phyloP scores from a whole-genome alignment of 2,329 filamentous ascomycete species.

The Neoarthrinium moseri region DNA sequence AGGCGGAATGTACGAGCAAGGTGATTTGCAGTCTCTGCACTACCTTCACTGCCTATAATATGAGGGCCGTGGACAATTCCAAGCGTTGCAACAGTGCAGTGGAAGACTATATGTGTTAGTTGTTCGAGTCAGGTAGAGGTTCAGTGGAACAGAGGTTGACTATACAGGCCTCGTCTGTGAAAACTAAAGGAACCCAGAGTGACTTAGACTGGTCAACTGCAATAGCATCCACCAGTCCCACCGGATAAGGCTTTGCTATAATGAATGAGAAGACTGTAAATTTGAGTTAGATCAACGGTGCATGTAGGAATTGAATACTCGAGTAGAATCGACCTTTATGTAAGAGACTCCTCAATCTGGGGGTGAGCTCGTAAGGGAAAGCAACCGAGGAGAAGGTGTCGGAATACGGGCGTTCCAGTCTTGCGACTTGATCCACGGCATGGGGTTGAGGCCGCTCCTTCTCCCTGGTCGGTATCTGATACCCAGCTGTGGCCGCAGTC shows the following conservation, averaged over 20 bases:
- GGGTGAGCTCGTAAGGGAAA: not conserved
- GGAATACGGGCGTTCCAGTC: not conserved
- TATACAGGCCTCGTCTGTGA: constrained; percentile 30
- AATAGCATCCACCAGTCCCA: constrained; percentile 8
- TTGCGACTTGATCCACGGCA: not conserved
- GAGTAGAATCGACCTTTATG: not conserved
- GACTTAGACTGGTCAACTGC: constrained; percentile 1
- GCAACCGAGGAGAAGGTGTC: not conserved
- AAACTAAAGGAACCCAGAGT: constrained; percentile 24
- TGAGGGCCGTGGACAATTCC: constrained; percentile 6
- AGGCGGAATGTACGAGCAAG: constrained; percentile 23
- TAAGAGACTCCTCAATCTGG: not conserved
- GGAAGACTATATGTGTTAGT: constrained; percentile 17
- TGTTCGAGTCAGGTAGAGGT: not conserved
- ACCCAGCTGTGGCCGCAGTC: not conserved
- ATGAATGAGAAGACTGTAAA: constrained; percentile 7
- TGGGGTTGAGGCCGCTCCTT: not conserved
- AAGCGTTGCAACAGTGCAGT: constrained; percentile 23
- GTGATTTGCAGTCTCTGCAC: constrained; percentile 21
- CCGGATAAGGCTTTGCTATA: constrained; percentile 6
- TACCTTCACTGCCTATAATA: constrained; percentile 9
- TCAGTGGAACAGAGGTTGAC: not conserved
- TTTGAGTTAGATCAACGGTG: not conserved
- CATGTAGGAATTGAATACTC: not conserved
- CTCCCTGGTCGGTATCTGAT: not conserved